These are phyloP conservation scores for Phytophthora vignae DNA, from an alignment of 352 stramenopile genomes.

Conservation along the genomic window DNA sequence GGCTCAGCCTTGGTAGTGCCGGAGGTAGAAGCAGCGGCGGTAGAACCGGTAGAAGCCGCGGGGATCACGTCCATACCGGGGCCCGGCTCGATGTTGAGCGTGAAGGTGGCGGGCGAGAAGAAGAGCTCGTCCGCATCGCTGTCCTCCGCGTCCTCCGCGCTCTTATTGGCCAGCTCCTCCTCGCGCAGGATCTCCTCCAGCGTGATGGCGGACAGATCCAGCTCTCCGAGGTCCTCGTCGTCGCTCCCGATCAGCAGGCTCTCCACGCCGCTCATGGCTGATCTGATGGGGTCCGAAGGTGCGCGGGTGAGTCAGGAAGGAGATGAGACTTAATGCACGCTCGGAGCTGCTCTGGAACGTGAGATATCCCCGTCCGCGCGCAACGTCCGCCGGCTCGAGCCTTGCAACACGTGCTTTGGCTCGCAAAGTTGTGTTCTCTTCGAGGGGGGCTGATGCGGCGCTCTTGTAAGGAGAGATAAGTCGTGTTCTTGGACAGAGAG, in stretches of 20 bases:
- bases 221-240: constrained; percentile 68
- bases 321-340: neutral
- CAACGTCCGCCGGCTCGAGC: neutral
- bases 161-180: constrained; percentile 59
- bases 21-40: neutral
- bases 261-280: constrained; percentile 59
- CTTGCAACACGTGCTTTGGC: neutral
- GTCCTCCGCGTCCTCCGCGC: constrained; percentile 31
- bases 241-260: constrained; percentile 74
- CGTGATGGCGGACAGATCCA: constrained; percentile 73
- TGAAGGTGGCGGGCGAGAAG: constrained; percentile 80
- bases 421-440: neutral
- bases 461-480: constrained; percentile 29
- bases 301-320: neutral
- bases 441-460: constrained; percentile 4
- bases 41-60: neutral
- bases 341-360: neutral
- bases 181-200: constrained; percentile 80
- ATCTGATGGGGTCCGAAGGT: neutral
- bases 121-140: constrained; percentile 63
- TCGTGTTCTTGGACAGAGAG: constrained; percentile 24
- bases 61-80: constrained; percentile 76
- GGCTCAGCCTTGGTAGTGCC: constrained; percentile 18
- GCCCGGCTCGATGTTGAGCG: constrained; percentile 61
- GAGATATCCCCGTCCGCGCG: neutral